Conservation (phyloP, 345 rosid species). For the Capsella bursapastoris region DNA sequence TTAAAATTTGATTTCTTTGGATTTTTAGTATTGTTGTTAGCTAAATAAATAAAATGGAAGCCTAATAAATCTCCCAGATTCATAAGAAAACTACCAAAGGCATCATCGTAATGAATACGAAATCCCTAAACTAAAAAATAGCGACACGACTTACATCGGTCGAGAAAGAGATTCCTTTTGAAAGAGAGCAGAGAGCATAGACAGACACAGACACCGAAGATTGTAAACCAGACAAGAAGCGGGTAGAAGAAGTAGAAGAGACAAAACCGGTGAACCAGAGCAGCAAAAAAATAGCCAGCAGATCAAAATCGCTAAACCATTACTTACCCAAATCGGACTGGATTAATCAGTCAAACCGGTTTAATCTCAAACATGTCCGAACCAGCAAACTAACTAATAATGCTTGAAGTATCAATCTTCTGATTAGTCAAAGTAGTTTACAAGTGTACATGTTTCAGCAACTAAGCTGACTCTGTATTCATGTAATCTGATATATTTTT, state of each 20-base stretch:
- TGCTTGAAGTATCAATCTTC: not conserved
- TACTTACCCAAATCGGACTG: not conserved
- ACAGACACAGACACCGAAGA: not conserved
- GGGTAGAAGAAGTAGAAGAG: not conserved
- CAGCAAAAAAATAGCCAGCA: not conserved
- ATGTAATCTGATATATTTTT: not conserved
- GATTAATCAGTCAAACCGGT: slow-evolving; percentile 3
- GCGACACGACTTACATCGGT: not conserved
- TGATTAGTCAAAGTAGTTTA: not conserved
- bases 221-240: not conserved
- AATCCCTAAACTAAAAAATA: not conserved
- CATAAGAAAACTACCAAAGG: not conserved
- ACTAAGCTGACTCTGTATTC: slow-evolving; percentile 8
- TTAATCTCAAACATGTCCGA: not conserved
- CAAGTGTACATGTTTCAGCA: slow-evolving; percentile 2
- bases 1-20: not conserved
- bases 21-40: not conserved
- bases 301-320: too few relatives aligned
- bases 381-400: too few relatives aligned
- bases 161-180: not conserved
- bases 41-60: not conserved
- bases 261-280: not conserved
- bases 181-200: not conserved
- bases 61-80: not conserved
- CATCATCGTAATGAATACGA: not conserved